phyloP scores from a whole-genome alignment of 2,329 filamentous ascomycete species.

The Clonostachys solani region DNA sequence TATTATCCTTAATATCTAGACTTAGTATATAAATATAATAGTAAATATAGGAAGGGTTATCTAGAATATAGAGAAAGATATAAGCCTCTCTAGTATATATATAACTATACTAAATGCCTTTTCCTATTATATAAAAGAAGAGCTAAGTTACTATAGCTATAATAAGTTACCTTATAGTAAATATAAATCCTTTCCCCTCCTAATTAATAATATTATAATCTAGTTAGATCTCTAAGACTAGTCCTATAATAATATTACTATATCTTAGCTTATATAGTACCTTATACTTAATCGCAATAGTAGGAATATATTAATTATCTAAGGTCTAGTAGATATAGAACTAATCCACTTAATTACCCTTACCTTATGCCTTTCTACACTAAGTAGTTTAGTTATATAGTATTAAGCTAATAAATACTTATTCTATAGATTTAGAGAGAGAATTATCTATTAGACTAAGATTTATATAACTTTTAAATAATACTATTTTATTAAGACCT shows the following conservation, averaged over 20 bases:
- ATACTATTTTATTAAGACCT: constrained; percentile 22
- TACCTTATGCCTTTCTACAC: neutral
- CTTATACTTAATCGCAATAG: constrained; percentile 29
- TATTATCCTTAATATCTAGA: constrained; percentile 22
- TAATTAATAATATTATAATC: constrained; percentile 24
- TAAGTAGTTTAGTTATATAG: neutral
- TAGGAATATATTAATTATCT: constrained; percentile 10
- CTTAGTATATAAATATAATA: constrained; percentile 23
- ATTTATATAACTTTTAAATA: constrained; percentile 30
- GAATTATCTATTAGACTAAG: constrained; percentile 13
- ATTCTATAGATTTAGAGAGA: constrained; percentile 14
- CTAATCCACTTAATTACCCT: constrained; percentile 1
- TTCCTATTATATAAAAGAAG: constrained; percentile 29
- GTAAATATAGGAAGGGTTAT: constrained; percentile 23
- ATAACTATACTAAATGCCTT: constrained; percentile 20
- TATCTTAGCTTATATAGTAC: constrained; percentile 26
- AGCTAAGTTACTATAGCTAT: constrained; percentile 30
- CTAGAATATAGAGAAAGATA: constrained; percentile 25
- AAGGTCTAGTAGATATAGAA: constrained; percentile 2
- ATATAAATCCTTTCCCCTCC: constrained; percentile 18
- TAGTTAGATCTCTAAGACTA: constrained; percentile 24
- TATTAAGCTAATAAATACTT: constrained; percentile 11
- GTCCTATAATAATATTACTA: constrained; percentile 22
- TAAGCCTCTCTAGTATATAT: constrained; percentile 24
- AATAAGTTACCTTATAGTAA: constrained; percentile 18